Base-by-base conservation (phyloP, 2,329 filamentous ascomycete genomes). In the Pseudopyricularia javanii region DNA sequence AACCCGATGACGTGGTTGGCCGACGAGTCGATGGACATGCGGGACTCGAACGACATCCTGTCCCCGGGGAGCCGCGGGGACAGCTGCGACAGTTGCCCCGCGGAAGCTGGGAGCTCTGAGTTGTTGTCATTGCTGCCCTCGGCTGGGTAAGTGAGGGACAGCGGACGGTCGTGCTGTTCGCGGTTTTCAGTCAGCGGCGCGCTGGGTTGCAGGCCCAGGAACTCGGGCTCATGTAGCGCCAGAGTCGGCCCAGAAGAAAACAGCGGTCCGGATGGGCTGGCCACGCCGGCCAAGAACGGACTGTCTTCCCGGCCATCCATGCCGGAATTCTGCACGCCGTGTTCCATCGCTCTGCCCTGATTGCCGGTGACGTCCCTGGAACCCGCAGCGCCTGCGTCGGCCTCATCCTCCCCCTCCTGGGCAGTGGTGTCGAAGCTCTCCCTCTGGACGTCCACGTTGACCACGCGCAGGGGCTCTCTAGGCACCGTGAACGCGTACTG, bases 401-500 rank as follows among this genome's bases (percentile, higher is more conserved):
- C 50, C 2, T 37, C 37, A 2, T 34, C 32, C 15, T 56, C 43
- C 43, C 45, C 49, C 45, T 47, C 51, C 15, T 52, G 51, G 12
- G 56, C 30, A n/a, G 54, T 45, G 15, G 53, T 54, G 37, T 60
- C 55, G 7, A 34, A 52, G 22, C 60, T 58, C 26, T 59, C 58
- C 17, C 49, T 65, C 57, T 73, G 71, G 33, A 74, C 64, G 56
- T 85, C 85, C 50, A 80, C 84, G 65, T 97, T 97, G 20, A 96
- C 91, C n/a, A 97, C 90, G 26, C 91, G 74, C 57, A 97, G 69
- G 59, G 82, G 81, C 66, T 91, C 86, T 65, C 85, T 89, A 2
- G 93, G 91, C 55, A 96, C 89, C 0, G 91, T 96, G 67, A 95
- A 97, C 80, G 95, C 93, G 62, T 89, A 79, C 66, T 91, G 86